phyloP scores from a whole-genome alignment of 129 eudicot genomes.

The Glebionis coronaria region DNA sequence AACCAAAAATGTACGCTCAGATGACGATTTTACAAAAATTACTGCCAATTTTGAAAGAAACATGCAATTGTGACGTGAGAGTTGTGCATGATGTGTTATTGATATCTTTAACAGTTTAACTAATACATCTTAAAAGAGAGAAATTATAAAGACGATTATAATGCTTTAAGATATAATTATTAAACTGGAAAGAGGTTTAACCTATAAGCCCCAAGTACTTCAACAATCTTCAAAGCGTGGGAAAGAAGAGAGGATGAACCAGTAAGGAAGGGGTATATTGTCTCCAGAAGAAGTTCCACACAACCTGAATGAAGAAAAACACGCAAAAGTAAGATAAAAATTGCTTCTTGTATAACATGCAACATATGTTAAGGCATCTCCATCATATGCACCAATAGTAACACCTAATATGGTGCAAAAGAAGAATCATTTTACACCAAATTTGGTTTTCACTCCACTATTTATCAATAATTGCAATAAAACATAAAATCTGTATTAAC shows the following conservation, averaged over 20 bases:
- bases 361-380: neutral
- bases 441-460: too few relatives aligned
- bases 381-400: too few relatives aligned
- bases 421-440: too few relatives aligned
- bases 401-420: too few relatives aligned
- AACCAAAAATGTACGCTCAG: constrained; percentile 20
- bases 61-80: neutral
- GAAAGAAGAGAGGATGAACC: constrained; percentile 75
- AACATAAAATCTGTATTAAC: too few relatives aligned
- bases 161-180: constrained; percentile 11
- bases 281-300: constrained; percentile 90
- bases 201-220: constrained; percentile 98
- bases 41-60: neutral
- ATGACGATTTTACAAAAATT: constrained; percentile 3
- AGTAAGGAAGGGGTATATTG: constrained; percentile 69
- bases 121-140: neutral
- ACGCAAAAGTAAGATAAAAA: constrained; percentile 4
- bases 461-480: too few relatives aligned
- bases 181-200: constrained; percentile 21
- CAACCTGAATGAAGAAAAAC: constrained; percentile 54
- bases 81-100: neutral
- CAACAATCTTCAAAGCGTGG: constrained; percentile 75
- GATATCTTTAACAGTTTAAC: too few relatives aligned
- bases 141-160: neutral
- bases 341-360: constrained; percentile 5